Evolutionary conservation across 2,329 filamentous ascomycete genomes (phyloP), one percentile per base, ranked within the genome.

Genomic region (Penicillium olsonii): DNA sequence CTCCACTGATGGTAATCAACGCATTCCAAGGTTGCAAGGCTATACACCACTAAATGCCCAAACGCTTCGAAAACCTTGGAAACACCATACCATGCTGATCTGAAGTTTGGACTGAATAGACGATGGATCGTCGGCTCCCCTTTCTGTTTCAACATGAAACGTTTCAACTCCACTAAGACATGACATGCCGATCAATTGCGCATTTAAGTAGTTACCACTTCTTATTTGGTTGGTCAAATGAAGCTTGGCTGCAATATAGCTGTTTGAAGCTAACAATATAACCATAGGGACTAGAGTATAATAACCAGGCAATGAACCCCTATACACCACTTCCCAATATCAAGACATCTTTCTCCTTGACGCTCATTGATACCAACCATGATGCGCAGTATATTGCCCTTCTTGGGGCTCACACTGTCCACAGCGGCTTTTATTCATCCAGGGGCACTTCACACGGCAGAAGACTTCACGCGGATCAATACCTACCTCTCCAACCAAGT

Each of bases 401-500:
- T 29, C 22, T 20, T 46, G 7, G n/a, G 22, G 6, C 17, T 46
- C 15, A 17, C 29, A 14, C 19, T 14, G 14, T n/a, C 29, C 4
- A 9, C 15, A 2, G n/a, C 37, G 15, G 57, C 52, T 29, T 64
- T 68, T 24, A 53, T 57, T 9, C 68, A 70, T 50, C 68, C 68
- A 2, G 68, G 68, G 11, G 54, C 67, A 22, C 66, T 75, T 17
- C 71, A 75, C 45, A 72, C 68, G 0, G 42, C 54, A 1, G 42
- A 56, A 1, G 72, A 75, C 42, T 70, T 78, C 38, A 57, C 66
- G 7, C 69, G 75, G 7, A 72, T 78, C 45, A 68, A 68, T 20
- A 58, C 57, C 3, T 70, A 73, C 43, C 67, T 74, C 19, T 47
- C 63, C 2, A 52, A 60, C 17, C 56, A 63, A 18, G 55, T 59